phyloP scores from a whole-genome alignment of 352 stramenopile species.

The Peronospora destructor region DNA sequence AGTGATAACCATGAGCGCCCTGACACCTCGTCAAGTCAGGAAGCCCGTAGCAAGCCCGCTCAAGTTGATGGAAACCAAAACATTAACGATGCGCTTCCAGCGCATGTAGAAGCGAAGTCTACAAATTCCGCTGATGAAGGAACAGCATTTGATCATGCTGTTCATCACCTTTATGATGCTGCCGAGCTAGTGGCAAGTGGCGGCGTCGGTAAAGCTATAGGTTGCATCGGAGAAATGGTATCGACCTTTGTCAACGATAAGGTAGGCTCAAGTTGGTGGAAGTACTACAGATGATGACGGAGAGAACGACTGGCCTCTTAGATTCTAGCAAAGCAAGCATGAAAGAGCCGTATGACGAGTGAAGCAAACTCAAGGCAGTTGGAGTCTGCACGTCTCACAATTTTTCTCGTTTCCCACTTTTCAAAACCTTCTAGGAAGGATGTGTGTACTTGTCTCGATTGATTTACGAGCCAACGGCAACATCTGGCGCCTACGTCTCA shows the following conservation, averaged over 20 bases:
- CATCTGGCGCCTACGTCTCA: conserved; percentile 23
- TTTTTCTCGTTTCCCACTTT: neutral
- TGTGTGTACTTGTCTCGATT: conserved; percentile 8
- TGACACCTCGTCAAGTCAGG: neutral
- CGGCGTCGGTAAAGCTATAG: neutral
- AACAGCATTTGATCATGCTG: neutral
- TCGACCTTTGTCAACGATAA: neutral
- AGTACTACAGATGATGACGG: neutral
- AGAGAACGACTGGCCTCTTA: neutral
- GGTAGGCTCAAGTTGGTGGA: neutral
- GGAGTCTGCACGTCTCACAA: conserved; percentile 7
- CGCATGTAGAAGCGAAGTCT: neutral
- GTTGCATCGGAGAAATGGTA: conserved; percentile 4
- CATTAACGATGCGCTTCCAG: neutral
- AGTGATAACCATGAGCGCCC: no score
- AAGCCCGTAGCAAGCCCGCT: neutral
- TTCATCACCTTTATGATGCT: conserved; percentile 2
- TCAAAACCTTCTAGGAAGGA: neutral
- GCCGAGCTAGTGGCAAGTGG: conserved; percentile 1
- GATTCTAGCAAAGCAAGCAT: neutral
- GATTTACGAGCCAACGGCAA: conserved; percentile 4
- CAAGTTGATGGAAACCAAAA: neutral
- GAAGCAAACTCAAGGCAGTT: conserved; percentile 1
- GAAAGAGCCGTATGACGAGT: neutral
- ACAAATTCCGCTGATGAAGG: neutral